Conservation (phyloP, 352 stramenopile genomes). For the Achlya hypogyna region DNA sequence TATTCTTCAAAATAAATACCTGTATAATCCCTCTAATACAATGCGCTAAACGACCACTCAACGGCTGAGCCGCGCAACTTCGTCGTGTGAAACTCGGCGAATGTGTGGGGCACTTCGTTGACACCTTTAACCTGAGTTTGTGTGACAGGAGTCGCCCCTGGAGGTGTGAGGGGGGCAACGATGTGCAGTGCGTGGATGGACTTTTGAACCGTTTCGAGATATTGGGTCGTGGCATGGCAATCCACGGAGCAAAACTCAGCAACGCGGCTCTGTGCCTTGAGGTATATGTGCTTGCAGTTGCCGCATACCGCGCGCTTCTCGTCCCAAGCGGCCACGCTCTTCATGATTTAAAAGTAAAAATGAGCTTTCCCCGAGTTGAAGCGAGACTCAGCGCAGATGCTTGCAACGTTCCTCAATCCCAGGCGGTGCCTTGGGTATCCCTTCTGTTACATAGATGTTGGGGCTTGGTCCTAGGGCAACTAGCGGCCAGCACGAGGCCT, state of each 20-base stretch:
- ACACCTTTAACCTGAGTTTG: background rate
- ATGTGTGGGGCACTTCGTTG: slow-evolving; percentile 28
- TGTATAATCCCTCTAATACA: slow-evolving; percentile 20
- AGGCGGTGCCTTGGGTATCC: too few relatives aligned
- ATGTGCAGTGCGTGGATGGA: slow-evolving; percentile 7
- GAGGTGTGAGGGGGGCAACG: background rate
- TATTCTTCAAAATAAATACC: background rate
- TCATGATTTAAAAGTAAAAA: too few relatives aligned
- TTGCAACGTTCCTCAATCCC: too few relatives aligned
- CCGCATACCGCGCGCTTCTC: slow-evolving; percentile 76
- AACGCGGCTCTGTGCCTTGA: slow-evolving; percentile 69
- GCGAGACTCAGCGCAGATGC: too few relatives aligned
- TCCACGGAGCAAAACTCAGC: slow-evolving; percentile 77
- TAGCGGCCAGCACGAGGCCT: background rate
- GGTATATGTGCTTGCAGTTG: slow-evolving; percentile 80
- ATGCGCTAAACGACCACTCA: slow-evolving; percentile 21
- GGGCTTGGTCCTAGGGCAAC: too few relatives aligned
- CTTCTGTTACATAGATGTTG: too few relatives aligned
- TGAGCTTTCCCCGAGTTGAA: too few relatives aligned
- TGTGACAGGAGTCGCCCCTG: background rate
- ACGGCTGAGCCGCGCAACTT: background rate
- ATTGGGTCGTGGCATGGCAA: slow-evolving; percentile 80
- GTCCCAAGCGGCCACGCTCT: slow-evolving; percentile 68
- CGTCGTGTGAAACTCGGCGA: slow-evolving; percentile 69
- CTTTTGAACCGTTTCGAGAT: slow-evolving; percentile 67